Conservation (phyloP, 2,329 filamentous ascomycete genomes). For the Ascocoryne sarcoides region DNA sequence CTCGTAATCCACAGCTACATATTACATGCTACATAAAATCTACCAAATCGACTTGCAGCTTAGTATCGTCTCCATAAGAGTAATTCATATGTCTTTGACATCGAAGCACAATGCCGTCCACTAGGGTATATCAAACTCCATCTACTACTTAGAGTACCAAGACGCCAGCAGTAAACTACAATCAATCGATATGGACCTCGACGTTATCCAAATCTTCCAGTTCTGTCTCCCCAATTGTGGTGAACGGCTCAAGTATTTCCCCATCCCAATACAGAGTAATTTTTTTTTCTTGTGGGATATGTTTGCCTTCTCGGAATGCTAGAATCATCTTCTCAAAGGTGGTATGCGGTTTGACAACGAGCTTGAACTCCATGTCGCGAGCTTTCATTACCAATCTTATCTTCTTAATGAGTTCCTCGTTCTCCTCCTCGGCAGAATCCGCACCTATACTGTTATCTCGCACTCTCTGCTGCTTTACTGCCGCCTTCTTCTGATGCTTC, state of each 20-base stretch:
- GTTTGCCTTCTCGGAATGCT: conserved; percentile 48
- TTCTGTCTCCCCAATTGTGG: conserved; percentile 56
- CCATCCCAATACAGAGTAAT: conserved; percentile 68
- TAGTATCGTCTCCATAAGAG: too few relatives aligned
- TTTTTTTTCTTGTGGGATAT: conserved; percentile 41
- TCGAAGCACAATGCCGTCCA: too few relatives aligned
- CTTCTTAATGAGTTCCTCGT: conserved; percentile 27
- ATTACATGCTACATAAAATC: too few relatives aligned
- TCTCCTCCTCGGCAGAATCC: conserved; percentile 16
- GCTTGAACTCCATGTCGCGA: conserved; percentile 40
- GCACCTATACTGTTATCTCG: conserved; percentile 5
- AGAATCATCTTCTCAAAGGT: conserved; percentile 52
- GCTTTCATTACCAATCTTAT: conserved; percentile 47
- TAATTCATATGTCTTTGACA: too few relatives aligned
- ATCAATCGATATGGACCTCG: conserved; percentile 46
- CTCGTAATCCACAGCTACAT: too few relatives aligned
- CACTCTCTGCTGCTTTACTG: conserved; percentile 7
- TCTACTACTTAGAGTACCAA: too few relatives aligned
- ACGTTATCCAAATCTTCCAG: conserved; percentile 67
- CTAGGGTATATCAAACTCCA: too few relatives aligned
- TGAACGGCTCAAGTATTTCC: conserved; percentile 53
- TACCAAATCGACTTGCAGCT: too few relatives aligned
- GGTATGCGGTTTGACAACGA: conserved; percentile 46
- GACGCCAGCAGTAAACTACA: too few relatives aligned
- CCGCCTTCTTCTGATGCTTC: conserved; percentile 22